Evolutionary conservation across 2,329 filamentous ascomycete species (phyloP).

Genomic region (Colletotrichum sp.): DNA sequence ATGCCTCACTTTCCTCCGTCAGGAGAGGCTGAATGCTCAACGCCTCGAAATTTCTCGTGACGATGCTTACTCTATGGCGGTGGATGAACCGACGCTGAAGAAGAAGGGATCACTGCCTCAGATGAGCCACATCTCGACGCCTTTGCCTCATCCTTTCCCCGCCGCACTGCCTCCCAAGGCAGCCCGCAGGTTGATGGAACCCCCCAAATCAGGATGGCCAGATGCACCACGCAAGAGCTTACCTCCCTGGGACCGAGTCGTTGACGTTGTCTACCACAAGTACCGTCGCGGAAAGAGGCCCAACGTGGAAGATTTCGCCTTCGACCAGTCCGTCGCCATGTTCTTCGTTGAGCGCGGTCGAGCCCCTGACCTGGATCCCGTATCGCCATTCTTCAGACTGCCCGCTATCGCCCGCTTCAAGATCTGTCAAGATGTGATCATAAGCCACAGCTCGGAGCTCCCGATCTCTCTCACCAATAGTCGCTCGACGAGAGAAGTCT

Average conservation of each 20-base stretch:
- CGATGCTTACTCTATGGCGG: background rate
- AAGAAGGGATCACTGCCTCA: conserved; percentile 45
- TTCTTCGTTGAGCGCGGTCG: conserved; percentile 27
- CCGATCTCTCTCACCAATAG: conserved; percentile 33
- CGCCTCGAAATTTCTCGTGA: background rate
- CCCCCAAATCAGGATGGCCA: conserved; percentile 29
- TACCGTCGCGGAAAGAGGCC: conserved; percentile 6
- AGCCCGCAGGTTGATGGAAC: conserved; percentile 4
- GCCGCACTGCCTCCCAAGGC: conserved; percentile 24
- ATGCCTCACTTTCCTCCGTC: background rate
- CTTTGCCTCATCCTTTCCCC: conserved; percentile 32
- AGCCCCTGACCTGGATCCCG: background rate
- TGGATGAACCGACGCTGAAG: conserved; percentile 29
- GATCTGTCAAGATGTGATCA: conserved; percentile 32
- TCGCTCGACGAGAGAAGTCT: conserved; percentile 32
- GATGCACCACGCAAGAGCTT: conserved; percentile 18
- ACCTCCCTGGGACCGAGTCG: conserved; percentile 39
- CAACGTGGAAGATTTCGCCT: background rate
- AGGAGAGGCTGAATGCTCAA: background rate
- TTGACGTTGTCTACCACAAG: conserved; percentile 40
- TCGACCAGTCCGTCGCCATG: conserved; percentile 23
- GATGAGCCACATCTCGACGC: conserved; percentile 34
- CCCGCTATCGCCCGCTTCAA: conserved; percentile 29
- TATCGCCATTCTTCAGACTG: conserved; percentile 26
- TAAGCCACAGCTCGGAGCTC: conserved; percentile 15